Percentiles rank a stretch among this genome's conserved stretches.
phyloP scores from a whole-genome alignment of 129 eudicot species.

The Flaveria trinervia region DNA sequence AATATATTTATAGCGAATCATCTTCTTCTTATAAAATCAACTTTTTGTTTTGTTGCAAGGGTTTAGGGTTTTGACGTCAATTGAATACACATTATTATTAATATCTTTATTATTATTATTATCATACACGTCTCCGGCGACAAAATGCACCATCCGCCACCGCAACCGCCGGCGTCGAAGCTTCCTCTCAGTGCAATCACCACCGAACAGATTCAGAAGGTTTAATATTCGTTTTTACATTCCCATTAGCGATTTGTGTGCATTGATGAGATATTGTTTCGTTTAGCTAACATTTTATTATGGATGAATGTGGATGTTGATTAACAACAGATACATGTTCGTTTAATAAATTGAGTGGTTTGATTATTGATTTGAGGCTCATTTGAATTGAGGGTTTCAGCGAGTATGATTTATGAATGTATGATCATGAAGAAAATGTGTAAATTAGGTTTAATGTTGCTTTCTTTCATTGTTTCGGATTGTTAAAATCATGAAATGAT shows the following conservation, averaged over 20 bases:
- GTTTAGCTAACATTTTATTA: neutral
- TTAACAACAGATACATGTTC: neutral
- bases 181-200: slow-evolving; percentile 45
- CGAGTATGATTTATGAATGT: too few species aligned
- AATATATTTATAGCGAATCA: neutral
- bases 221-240: neutral
- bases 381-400: neutral
- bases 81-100: neutral
- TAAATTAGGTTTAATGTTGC: slow-evolving; percentile 1
- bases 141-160: slow-evolving; percentile 54
- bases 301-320: neutral
- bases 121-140: slow-evolving; percentile 12
- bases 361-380: neutral
- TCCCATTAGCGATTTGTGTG: too few species aligned
- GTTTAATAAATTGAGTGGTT: neutral
- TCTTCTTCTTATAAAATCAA: neutral
- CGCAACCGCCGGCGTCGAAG: slow-evolving; percentile 33
- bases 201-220: slow-evolving; percentile 92
- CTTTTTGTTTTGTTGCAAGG: slow-evolving; percentile 8
- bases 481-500: neutral
- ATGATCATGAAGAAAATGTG: neutral
- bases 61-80: slow-evolving; percentile 28
- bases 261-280: too few species aligned
- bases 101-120: neutral
- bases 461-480: neutral